phyloP scores from a whole-genome alignment of 345 rosid species.

The Adansonia digitata region DNA sequence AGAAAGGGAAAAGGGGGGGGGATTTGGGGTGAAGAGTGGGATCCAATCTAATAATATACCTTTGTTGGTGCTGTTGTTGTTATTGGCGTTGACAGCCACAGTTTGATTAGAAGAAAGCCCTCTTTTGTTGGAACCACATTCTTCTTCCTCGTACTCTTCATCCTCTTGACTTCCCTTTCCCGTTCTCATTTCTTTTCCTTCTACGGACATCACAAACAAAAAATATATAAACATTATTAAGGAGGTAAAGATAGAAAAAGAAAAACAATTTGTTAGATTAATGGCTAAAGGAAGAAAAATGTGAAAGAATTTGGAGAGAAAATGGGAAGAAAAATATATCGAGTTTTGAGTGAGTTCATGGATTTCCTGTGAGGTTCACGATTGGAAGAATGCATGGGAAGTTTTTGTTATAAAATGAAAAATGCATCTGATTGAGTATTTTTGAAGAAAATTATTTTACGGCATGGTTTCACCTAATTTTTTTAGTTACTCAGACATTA shows the following conservation, averaged over 20 bases:
- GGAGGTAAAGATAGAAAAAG: background rate
- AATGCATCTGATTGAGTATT: too few relatives aligned
- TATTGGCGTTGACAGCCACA: slow-evolving; percentile 9
- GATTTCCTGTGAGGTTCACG: slow-evolving; percentile 27
- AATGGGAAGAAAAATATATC: background rate
- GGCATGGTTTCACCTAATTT: too few relatives aligned
- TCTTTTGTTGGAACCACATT: slow-evolving; percentile 52
- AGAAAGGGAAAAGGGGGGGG: background rate
- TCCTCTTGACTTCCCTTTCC: slow-evolving; percentile 67
- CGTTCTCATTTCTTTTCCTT: slow-evolving; percentile 48
- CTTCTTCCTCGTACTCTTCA: slow-evolving; percentile 82
- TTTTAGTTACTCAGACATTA: too few relatives aligned
- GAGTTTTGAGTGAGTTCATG: too few relatives aligned
- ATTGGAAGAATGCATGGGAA: too few relatives aligned
- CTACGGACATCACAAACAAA: background rate
- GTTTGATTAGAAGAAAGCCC: slow-evolving; percentile 44
- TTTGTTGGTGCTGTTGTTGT: slow-evolving; percentile 26
- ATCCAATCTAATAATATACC: slow-evolving; percentile 41
- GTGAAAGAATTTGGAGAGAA: background rate
- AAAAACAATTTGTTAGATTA: background rate
- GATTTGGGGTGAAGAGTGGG: slow-evolving; percentile 15
- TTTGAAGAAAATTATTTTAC: too few relatives aligned
- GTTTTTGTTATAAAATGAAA: too few relatives aligned
- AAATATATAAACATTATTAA: background rate
- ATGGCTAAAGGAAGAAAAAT: background rate